Base-by-base conservation (phyloP, 495 filamentous ascomycete genomes). In the Apiosordaria backusii region DNA sequence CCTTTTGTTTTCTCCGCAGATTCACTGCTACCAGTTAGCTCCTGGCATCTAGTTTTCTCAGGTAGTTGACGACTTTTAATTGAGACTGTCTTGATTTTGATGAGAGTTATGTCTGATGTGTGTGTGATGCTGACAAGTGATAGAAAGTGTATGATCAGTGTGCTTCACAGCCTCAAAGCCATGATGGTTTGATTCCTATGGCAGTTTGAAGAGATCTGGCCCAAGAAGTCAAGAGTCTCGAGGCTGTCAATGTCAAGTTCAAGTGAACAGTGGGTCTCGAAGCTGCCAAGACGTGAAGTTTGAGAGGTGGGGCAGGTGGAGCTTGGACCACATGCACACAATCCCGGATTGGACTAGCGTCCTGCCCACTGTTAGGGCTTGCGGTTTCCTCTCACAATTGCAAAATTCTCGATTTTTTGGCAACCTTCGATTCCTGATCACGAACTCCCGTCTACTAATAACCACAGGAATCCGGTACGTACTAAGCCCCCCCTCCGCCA, bases 381-480 rank as follows among this genome's bases (percentile, higher is more conserved):
- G 66, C 63, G 59, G 60, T 72, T 65, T 72, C 63, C 62, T 53
- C 65, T 67, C 70, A 72, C 72, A 75, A 72, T 67, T 68, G 45
- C 63, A 57, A 62, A 71, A 67, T 61, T 67, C 71, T 65, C 68
- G 61, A 61, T 67, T 70, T 67, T 73, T 71, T 73, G 67, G 64
- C 35, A 35, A 60, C 67, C 55, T 70, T 57, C 62, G 62, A 67
- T 52, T 69, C 67, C 63, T 62, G 69, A 71, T 67, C 72, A 65
- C 66, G 65, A 73, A 57, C 65, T 67, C 54, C 72, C 54, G 25
- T 69, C 69, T 23, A 67, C 65, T 69, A 76, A 65, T 75, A 76
- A 76, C 74, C 63, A 70, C 71, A 76, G 72, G 70, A 73, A 74
- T 67, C 52, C 61, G 70, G 72, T 75, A 53, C 59, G 71, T 74